Base-by-base conservation (phyloP, 768 basidiomycete genomes). In the Suillus discolor region DNA sequence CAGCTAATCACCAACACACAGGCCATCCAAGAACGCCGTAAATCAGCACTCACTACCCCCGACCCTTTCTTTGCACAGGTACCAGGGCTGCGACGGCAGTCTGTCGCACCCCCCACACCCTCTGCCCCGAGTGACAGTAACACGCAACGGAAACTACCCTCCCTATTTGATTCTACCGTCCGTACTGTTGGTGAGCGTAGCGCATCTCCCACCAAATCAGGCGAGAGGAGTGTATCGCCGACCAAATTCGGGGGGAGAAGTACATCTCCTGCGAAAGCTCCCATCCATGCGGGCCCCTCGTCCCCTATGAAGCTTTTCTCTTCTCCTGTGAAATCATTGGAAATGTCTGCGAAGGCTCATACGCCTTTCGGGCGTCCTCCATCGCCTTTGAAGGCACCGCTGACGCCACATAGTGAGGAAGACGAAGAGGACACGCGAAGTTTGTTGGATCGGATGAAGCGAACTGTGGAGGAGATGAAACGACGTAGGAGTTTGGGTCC, bases 11-110 rank as follows among this genome's bases (percentile, higher is more conserved):
- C 18, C 28, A 67, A 23, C 45, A n/a, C 45, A 36, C 63, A 85
- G 82, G 88, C 87, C 0, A 90, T 91, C 49, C 83, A 84, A 68
- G 88, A 89, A 62, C 83, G 89, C 11, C 77, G 89, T 31, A 80
- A 83, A 12, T 89, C 87, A 62, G 89, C 89, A 0, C 72, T 89
- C 45, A 79, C 76, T 4, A 77, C 80, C 67, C 72, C 85, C 65
- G 78, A 83, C 73, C 62, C 70, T 23, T 85, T 85, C 71, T 87
- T 85, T 73, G 85, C 82, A 25, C 82, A 84, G 23, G 79, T 83
- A 16, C 88, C 88, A 2, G 88, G 87, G 2, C 79, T 86, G 77
- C 53, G 62, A 36, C 57, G 62, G 42, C 73, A 72, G 66, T 72
- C 74, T 76, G 66, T 71, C 31, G 63, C 66, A 62, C 57, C 62